Evolutionary conservation across 257 asterid genomes (phyloP).

Genomic region (Nyctanthes arbortristis): DNA sequence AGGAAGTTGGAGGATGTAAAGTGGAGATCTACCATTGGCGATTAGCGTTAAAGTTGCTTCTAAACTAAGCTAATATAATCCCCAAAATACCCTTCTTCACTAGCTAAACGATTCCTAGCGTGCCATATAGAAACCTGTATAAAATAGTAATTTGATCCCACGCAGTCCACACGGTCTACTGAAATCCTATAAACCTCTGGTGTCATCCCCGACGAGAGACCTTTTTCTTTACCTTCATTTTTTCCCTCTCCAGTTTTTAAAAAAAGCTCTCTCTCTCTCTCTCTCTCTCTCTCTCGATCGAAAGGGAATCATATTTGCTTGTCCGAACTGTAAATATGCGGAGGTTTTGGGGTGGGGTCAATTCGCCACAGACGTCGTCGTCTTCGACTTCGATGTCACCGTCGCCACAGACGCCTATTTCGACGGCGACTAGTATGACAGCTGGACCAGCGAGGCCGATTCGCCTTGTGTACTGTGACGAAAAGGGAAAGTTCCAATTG

Average conservation of each 20-base stretch:
- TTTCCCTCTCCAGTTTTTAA: conserved; percentile 35
- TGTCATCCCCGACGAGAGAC: background rate
- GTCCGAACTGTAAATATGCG: conserved; percentile 37
- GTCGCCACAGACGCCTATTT: conserved; percentile 34
- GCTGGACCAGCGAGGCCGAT: conserved; percentile 91
- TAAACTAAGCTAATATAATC: conserved; percentile 14
- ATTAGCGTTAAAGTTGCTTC: conserved; percentile 13
- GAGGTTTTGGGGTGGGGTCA: conserved; percentile 51
- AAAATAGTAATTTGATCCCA: conserved; percentile 8
- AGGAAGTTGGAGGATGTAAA: background rate
- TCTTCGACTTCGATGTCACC: too few species aligned
- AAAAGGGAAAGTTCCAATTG: conserved; percentile 81
- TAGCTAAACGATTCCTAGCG: background rate
- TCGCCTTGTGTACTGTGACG: conserved; percentile 87
- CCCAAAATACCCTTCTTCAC: conserved; percentile 24
- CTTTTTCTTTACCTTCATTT: background rate
- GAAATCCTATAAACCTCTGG: background rate
- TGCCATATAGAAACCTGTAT: background rate
- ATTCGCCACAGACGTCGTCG: conserved; percentile 53
- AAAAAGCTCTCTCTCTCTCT: conserved; percentile 11
- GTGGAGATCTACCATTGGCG: conserved; percentile 20
- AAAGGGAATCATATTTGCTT: background rate
- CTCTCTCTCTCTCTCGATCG: background rate
- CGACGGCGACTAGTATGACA: conserved; percentile 38
- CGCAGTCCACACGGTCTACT: background rate